Evolutionary conservation across 805 yeast genomes (phyloP).

Genomic region (Isabelozyma rhagii): DNA sequence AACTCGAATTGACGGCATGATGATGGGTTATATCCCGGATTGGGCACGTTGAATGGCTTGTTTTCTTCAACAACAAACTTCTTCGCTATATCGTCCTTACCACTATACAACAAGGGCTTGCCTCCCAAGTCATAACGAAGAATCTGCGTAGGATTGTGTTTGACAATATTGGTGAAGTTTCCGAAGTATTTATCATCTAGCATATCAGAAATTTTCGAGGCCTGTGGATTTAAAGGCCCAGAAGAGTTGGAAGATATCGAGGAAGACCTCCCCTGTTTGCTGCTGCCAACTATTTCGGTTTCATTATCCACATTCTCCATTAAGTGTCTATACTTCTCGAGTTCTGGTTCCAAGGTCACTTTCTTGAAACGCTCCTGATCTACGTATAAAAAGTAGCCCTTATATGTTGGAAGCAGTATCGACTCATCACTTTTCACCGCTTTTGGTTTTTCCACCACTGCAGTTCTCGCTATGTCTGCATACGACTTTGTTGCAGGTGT

Average conservation of each 20-base stretch:
- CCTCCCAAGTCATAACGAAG: slow-evolving; percentile 83
- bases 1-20: slow-evolving; percentile 69
- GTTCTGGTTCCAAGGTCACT: slow-evolving; percentile 51
- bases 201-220: slow-evolving; percentile 27
- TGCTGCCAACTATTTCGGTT: slow-evolving; percentile 25
- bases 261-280: slow-evolving; percentile 1
- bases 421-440: slow-evolving; percentile 3
- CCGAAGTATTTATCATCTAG: slow-evolving; percentile 78
- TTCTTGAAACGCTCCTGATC: slow-evolving; percentile 67
- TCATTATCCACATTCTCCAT: slow-evolving; percentile 50
- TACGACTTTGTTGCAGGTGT: slow-evolving; percentile 4
- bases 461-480: slow-evolving; percentile 16
- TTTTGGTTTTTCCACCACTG: not conserved
- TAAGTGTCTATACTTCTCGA: slow-evolving; percentile 42
- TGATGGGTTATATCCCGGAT: slow-evolving; percentile 59
- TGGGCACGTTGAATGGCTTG: slow-evolving; percentile 42
- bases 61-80: slow-evolving; percentile 14
- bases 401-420: slow-evolving; percentile 45
- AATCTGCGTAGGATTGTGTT: slow-evolving; percentile 83
- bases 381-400: slow-evolving; percentile 67
- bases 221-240: slow-evolving; percentile 15
- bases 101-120: slow-evolving; percentile 69
- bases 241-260: slow-evolving; percentile 4
- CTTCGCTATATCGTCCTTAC: slow-evolving; percentile 52
- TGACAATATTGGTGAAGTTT: slow-evolving; percentile 69